Evolutionary conservation across 1,284 basidiomycete genomes (phyloP), one percentile per base, ranked within the genome.

Genomic region (Pterulicium gracile): DNA sequence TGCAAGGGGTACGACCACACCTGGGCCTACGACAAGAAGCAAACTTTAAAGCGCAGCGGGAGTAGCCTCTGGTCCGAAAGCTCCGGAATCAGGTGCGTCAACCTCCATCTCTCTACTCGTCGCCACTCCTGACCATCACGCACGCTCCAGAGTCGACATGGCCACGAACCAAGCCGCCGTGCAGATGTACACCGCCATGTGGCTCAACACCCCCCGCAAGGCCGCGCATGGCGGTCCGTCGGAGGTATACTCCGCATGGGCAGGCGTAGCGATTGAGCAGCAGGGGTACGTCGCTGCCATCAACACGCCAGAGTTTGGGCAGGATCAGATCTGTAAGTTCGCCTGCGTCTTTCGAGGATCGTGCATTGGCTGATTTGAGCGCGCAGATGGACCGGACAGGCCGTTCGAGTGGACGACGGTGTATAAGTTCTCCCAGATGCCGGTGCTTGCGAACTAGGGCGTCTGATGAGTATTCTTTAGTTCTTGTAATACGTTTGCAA

Each of bases 221-320:
- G 55, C 43, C 0, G 65, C 69, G 17, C 77, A 78, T 49, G 74
- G 73, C 3, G 73, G 73, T 0, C 69, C 70, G 1, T 53, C 54
- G 4, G 54, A 63, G 4, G 65, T 59, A 20, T 77, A 77, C 55
- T 61, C 63, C 2, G 62, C 58, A 20, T 69, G 64, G 56, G 63
- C 67, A 19, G 75, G 72, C 1, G 65, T 78, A 15, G 76, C 75
- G 0, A 69, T 79, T 47, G 76, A 79, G 54, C 73, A 73, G 55
- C 65, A 77, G 55, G 73, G 75, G 1, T 70, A 70, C 49, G 63
- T 77, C 24, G 75, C 68, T 52, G 75, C 70, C 3, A 73, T 77
- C 48, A 74, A 77, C 49, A 72, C 71, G 3, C 73, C 71, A 0
- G 68, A 74, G 51, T 77, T 71, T 71, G 57, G 61, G 7, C 60